Percentiles rank a stretch among this genome's conserved stretches.
Evolutionary conservation across 306 rosid genomes (phyloP).

Genomic region (Purshia tridentata): DNA sequence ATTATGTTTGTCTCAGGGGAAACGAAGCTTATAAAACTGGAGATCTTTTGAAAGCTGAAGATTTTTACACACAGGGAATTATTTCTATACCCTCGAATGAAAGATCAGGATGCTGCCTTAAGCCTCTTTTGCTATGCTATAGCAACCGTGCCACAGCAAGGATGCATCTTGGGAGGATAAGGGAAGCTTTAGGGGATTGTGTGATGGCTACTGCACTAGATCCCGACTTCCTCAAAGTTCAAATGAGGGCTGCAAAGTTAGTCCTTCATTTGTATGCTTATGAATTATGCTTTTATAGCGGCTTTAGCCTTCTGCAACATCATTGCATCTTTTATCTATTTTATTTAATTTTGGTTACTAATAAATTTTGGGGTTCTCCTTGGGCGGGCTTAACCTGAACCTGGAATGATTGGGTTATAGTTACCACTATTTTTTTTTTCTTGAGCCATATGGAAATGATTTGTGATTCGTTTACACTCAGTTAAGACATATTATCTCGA

Average conservation of each 20-base stretch:
- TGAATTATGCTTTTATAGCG: conserved; percentile 7
- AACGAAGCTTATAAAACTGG: conserved; percentile 69
- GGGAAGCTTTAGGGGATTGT: conserved; percentile 84
- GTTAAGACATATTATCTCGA: background rate
- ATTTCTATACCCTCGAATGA: conserved; percentile 63
- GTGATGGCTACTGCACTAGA: conserved; percentile 62
- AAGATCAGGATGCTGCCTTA: conserved; percentile 49
- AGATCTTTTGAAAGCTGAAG: conserved; percentile 81
- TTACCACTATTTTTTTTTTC: too few relatives aligned
- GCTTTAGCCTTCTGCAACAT: too few relatives aligned
- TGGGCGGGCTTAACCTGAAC: too few relatives aligned
- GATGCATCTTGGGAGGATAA: conserved; percentile 71
- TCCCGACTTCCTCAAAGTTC: conserved; percentile 73
- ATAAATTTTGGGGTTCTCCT: too few relatives aligned
- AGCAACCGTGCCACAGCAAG: conserved; percentile 89
- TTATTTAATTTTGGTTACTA: too few relatives aligned
- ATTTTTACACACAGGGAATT: conserved; percentile 74
- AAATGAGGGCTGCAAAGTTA: conserved; percentile 82
- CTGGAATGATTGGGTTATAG: too few relatives aligned
- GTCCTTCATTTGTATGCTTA: conserved; percentile 32
- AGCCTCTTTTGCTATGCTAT: conserved; percentile 76
- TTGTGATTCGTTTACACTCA: background rate
- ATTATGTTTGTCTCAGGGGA: conserved; percentile 58
- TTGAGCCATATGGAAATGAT: background rate
- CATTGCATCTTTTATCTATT: too few relatives aligned